Evolutionary conservation across 1,284 basidiomycete species (phyloP).

Genomic region (Irpex sp.): DNA sequence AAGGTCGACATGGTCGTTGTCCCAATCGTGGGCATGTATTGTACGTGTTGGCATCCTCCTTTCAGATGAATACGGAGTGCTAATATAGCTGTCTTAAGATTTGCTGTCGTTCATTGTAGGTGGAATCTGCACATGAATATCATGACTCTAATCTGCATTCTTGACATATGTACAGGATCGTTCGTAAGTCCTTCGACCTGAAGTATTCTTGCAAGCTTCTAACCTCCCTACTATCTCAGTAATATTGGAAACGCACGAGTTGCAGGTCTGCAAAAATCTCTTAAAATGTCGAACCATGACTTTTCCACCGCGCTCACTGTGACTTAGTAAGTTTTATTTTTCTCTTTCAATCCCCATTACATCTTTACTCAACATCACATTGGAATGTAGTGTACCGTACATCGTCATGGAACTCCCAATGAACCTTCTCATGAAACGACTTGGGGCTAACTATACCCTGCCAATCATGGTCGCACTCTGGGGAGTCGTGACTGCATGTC

Average conservation of each 20-base stretch:
- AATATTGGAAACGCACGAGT: conserved; percentile 1
- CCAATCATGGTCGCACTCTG: conserved; percentile 18
- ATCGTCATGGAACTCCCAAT: conserved; percentile 1
- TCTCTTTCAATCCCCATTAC: background rate
- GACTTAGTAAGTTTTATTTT: background rate
- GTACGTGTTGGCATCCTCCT: background rate
- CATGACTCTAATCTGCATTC: background rate
- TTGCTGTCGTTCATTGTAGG: background rate
- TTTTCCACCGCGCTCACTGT: background rate
- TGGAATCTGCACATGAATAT: background rate
- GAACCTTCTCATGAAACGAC: conserved; percentile 5
- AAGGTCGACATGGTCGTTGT: background rate
- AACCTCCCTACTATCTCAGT: background rate
- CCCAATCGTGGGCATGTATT: background rate
- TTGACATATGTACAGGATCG: background rate
- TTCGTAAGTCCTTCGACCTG: background rate
- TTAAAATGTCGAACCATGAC: background rate
- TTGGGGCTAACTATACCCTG: conserved; percentile 12
- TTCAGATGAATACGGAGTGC: background rate
- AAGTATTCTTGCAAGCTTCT: background rate
- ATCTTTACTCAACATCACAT: background rate
- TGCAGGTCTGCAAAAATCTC: background rate
- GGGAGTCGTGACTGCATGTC: conserved; percentile 19
- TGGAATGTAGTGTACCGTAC: background rate
- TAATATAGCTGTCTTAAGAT: background rate